Evolutionary conservation across 75 land plant genomes (phyloP).

Genomic region (Azolla pinnata): DNA sequence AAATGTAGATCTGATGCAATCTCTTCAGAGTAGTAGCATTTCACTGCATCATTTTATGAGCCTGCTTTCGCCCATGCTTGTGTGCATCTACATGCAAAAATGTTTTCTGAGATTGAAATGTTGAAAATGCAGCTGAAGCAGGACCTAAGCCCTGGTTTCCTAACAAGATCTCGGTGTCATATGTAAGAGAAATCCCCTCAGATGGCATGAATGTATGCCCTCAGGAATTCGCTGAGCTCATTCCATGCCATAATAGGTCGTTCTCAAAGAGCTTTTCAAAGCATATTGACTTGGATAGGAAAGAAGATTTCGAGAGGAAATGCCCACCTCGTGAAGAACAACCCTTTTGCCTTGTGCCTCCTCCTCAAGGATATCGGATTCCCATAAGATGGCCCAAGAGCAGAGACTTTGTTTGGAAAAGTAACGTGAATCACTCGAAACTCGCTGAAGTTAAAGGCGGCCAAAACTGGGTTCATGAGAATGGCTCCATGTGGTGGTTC

Average conservation of each 20-base stretch:
- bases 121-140: slow-evolving; percentile 8
- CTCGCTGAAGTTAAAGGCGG: slow-evolving; percentile 90
- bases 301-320: slow-evolving; percentile 65
- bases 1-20: neutral
- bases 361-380: slow-evolving; percentile 60
- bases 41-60: too few relatives aligned
- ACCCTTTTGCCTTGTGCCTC: slow-evolving; percentile 71
- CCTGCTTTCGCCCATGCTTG: too few relatives aligned
- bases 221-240: slow-evolving; percentile 43
- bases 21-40: too few relatives aligned
- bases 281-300: slow-evolving; percentile 33
- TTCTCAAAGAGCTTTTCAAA: slow-evolving; percentile 24
- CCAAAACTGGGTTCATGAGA: slow-evolving; percentile 88
- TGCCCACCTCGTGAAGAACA: slow-evolving; percentile 59
- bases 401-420: slow-evolving; percentile 69
- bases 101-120: neutral
- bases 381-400: slow-evolving; percentile 75
- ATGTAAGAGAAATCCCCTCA: neutral
- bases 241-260: slow-evolving; percentile 63
- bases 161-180: slow-evolving; percentile 27
- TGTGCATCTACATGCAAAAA: neutral
- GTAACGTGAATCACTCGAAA: slow-evolving; percentile 73
- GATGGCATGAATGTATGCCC: slow-evolving; percentile 51
- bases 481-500: slow-evolving; percentile 67
- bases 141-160: slow-evolving; percentile 27